These are phyloP conservation scores for Talaromyces sp. DNA, from an alignment of 2,329 filamentous ascomycete genomes.

Conservation along the genomic window DNA sequence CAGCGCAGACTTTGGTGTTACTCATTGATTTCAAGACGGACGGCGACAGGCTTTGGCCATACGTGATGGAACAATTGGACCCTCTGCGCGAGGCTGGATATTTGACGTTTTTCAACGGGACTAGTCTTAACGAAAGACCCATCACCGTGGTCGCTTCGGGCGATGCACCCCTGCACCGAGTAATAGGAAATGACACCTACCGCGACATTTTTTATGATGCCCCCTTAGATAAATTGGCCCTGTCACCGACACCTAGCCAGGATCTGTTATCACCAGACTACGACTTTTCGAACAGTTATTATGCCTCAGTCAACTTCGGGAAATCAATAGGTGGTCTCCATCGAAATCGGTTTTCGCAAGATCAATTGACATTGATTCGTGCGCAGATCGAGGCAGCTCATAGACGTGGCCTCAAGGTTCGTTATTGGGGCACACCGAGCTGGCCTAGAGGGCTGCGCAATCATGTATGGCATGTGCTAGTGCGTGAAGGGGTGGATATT, in stretches of 20 bases:
- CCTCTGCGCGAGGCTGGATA: slow-evolving; percentile 50
- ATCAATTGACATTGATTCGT: slow-evolving; percentile 9
- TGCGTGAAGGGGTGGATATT: slow-evolving; percentile 16
- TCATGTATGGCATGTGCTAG: slow-evolving; percentile 17
- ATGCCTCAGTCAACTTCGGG: slow-evolving; percentile 15
- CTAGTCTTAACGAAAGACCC: slow-evolving; percentile 39
- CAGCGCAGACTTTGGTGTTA: slow-evolving; percentile 49
- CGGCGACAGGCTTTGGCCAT: slow-evolving; percentile 36
- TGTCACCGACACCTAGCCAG: not conserved
- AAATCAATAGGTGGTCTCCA: slow-evolving; percentile 2
- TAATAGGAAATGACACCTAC: slow-evolving; percentile 9
- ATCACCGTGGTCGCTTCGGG: slow-evolving; percentile 55
- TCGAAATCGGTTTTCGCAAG: slow-evolving; percentile 10
- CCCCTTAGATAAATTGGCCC: slow-evolving; percentile 8
- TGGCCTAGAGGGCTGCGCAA: slow-evolving; percentile 17
- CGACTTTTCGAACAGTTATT: slow-evolving; percentile 13
- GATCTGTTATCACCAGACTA: not conserved
- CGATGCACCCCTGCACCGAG: slow-evolving; percentile 44
- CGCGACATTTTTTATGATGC: slow-evolving; percentile 19
- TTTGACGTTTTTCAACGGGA: slow-evolving; percentile 51
- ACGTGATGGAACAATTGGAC: slow-evolving; percentile 42
- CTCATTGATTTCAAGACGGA: slow-evolving; percentile 52
- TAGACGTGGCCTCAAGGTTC: slow-evolving; percentile 13
- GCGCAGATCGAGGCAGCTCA: slow-evolving; percentile 12
- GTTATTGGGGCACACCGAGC: slow-evolving; percentile 17